phyloP scores from a whole-genome alignment of 2,329 filamentous ascomycete species.

The Penicillium sp. region DNA sequence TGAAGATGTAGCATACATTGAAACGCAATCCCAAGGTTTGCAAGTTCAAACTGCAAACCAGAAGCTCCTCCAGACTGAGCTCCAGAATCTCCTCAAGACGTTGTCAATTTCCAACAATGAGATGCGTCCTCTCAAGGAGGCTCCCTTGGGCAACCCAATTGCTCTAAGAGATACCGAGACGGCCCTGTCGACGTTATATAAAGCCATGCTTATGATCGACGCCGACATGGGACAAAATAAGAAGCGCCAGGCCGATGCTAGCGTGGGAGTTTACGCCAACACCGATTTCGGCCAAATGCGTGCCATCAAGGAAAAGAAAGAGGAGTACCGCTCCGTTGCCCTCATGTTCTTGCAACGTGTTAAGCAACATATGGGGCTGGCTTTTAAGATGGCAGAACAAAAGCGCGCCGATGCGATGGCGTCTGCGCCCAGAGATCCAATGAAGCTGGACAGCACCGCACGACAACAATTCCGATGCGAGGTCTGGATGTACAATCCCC shows the following conservation, averaged over 20 bases:
- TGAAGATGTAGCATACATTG: slow-evolving; percentile 94
- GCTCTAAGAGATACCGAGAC: slow-evolving; percentile 73
- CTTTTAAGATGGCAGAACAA: slow-evolving; percentile 70
- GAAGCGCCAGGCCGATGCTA: slow-evolving; percentile 46
- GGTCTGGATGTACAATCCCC: slow-evolving; percentile 81
- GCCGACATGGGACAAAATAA: slow-evolving; percentile 62
- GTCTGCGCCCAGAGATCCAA: slow-evolving; percentile 37
- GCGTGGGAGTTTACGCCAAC: slow-evolving; percentile 59
- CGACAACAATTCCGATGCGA: slow-evolving; percentile 67
- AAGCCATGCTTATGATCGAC: slow-evolving; percentile 89
- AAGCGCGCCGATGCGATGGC: slow-evolving; percentile 61
- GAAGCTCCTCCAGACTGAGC: slow-evolving; percentile 82
- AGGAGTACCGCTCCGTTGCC: slow-evolving; percentile 75
- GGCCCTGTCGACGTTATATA: slow-evolving; percentile 76
- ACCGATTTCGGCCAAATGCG: slow-evolving; percentile 79
- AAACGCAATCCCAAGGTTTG: slow-evolving; percentile 91
- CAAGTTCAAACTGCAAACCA: slow-evolving; percentile 98
- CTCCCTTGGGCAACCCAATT: slow-evolving; percentile 64
- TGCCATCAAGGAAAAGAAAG: slow-evolving; percentile 89
- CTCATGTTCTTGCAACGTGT: slow-evolving; percentile 71
- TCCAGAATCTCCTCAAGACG: slow-evolving; percentile 82
- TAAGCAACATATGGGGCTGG: slow-evolving; percentile 72
- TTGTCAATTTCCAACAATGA: slow-evolving; percentile 78
- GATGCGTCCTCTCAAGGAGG: slow-evolving; percentile 66
- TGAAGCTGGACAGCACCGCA: slow-evolving; percentile 64